Base-by-base conservation (phyloP, 768 basidiomycete genomes). In the Kwoniella sp. region DNA sequence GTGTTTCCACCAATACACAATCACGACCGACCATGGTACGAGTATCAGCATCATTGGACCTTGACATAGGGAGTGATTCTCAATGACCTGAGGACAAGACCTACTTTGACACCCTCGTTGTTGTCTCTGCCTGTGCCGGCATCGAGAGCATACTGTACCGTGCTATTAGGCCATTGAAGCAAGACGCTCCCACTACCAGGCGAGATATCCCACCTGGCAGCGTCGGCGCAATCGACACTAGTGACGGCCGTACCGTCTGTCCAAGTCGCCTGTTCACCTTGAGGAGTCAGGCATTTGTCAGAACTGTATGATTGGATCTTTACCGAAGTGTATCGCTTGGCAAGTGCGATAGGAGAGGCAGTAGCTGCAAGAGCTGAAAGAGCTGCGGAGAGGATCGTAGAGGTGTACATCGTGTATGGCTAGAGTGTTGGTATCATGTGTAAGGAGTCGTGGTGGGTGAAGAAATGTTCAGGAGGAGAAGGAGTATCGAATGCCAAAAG, bases 131-230 rank as follows among this genome's bases (percentile, higher is more conserved):
- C 46, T 1, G 56, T 47, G 9, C 66, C 66, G 40, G 61, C 61
- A 47, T 63, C 57, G 8, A 67, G 30, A 48, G 56, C 55, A 22
- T 29, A 59, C n/a, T n/a, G n/a, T n/a, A n/a, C n/a, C n/a, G n/a
- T n/a, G n/a, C n/a, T n/a, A 10, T 58, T 50, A 21, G 60, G 54
- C 6, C 55, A 60, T 26, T 5, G 9, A 10, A 61, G 40, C 12
- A 62, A n/a, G 8, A 66, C 50, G 47, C 54, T 56, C 13, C 65
- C 65, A 5, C 25, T 27, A 1, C 65, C 65, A 9, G 65, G 59
- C 24, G 17, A 46, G 60, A 62, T 62, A 58, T 66, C 58, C 65
- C 65, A 66, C n/a, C 24, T 25, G 21, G 29, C 29, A 46, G 63
- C 63, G n/a, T 53, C 15, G 13, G 36, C 10, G 53, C 63, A 64